These are phyloP conservation scores for Neofusicoccum ribis DNA, from an alignment of 2,329 filamentous ascomycete genomes.

Conservation along the genomic window DNA sequence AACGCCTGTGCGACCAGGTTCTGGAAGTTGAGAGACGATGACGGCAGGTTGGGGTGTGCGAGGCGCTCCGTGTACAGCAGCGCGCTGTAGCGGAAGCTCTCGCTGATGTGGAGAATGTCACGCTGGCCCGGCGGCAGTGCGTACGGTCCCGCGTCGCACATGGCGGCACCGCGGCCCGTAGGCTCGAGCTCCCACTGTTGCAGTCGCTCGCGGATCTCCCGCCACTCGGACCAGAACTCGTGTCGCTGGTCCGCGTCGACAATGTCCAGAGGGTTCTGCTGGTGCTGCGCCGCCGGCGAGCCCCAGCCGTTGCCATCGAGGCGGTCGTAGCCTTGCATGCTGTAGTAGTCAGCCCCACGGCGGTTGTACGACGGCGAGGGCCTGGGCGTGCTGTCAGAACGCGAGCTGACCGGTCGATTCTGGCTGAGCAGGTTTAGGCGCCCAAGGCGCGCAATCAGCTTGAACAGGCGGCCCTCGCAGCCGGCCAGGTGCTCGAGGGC, in stretches of 20 bases:
- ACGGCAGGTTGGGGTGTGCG: constrained; percentile 72
- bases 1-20: constrained; percentile 79
- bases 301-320: constrained; percentile 70
- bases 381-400: constrained; percentile 33
- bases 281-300: constrained; percentile 50
- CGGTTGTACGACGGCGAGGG: constrained; percentile 34
- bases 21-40: constrained; percentile 76
- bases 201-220: constrained; percentile 71
- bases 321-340: constrained; percentile 52
- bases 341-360: constrained; percentile 53
- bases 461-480: constrained; percentile 85
- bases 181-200: constrained; percentile 79
- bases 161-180: constrained; percentile 35
- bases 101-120: constrained; percentile 79
- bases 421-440: constrained; percentile 83
- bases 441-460: constrained; percentile 78
- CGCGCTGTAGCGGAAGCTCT: constrained; percentile 86
- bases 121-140: constrained; percentile 56
- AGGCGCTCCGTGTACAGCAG: constrained; percentile 88
- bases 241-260: constrained; percentile 55
- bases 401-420: constrained; percentile 49
- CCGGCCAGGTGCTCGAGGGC: constrained; percentile 79
- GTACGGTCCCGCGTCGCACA: constrained; percentile 24
- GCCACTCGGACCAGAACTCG: constrained; percentile 85
- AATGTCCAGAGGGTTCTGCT: constrained; percentile 43